These are phyloP conservation scores for Globisporangium spiculum DNA, from an alignment of 352 stramenopile species.

Conservation along the genomic window DNA sequence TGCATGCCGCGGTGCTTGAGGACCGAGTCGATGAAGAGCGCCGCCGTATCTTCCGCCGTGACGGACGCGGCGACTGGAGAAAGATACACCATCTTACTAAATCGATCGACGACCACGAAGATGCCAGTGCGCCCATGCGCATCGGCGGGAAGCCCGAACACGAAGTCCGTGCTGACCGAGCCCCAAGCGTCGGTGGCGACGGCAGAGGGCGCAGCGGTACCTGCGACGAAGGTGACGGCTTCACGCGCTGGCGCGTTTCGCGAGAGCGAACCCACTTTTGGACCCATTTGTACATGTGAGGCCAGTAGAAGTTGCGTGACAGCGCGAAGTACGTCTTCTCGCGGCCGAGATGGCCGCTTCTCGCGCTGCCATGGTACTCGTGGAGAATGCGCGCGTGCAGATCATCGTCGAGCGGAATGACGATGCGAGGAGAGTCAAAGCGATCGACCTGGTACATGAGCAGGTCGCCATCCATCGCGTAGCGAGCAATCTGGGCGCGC, in stretches of 20 bases:
- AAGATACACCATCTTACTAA: conserved; percentile 33
- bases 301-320: conserved; percentile 19
- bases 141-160: conserved; percentile 10
- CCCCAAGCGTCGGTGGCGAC: not conserved
- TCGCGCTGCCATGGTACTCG: conserved; percentile 19
- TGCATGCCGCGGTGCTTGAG: conserved; percentile 25
- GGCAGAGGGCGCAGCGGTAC: conserved; percentile 13
- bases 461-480: no score
- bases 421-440: not conserved
- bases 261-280: conserved; percentile 26
- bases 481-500: no score
- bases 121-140: conserved; percentile 14
- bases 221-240: conserved; percentile 5
- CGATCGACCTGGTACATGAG: no score
- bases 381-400: conserved; percentile 12
- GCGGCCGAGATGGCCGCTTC: conserved; percentile 19
- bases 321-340: conserved; percentile 28
- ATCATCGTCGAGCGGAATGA: not conserved
- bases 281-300: conserved; percentile 32
- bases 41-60: conserved; percentile 16
- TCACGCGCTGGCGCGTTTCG: conserved; percentile 27
- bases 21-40: conserved; percentile 26
- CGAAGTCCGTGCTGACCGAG: conserved; percentile 9
- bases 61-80: conserved; percentile 4
- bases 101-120: conserved; percentile 26